Conservation (phyloP, 352 stramenopile species). For the Phytopythium litorale region DNA sequence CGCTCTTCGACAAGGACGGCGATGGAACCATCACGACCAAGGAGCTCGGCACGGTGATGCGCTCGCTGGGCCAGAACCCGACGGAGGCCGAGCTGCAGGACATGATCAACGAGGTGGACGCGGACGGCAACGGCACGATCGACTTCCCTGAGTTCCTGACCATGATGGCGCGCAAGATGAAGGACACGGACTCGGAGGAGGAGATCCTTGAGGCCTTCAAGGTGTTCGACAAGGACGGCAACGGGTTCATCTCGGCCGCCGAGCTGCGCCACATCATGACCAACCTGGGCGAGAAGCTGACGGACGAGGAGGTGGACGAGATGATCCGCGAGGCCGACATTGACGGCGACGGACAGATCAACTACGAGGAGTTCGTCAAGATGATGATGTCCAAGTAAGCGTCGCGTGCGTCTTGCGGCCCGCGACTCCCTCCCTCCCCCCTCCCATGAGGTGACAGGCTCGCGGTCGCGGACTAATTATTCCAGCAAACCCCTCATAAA, state of each 20-base stretch:
- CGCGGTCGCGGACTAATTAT: neutral
- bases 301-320: conserved; percentile 98
- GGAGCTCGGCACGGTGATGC: conserved; percentile 98
- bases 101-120: conserved; percentile 99
- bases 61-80: conserved; percentile 97
- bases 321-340: conserved; percentile 99
- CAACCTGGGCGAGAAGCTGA: conserved; percentile 98
- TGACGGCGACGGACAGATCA: conserved; percentile 98
- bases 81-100: conserved; percentile 97
- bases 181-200: conserved; percentile 98
- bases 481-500: neutral
- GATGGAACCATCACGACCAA: conserved; percentile 99
- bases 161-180: conserved; percentile 99
- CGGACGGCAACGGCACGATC: conserved; percentile 99
- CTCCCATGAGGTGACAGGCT: too few relatives aligned
- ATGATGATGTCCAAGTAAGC: conserved; percentile 99
- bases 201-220: conserved; percentile 99
- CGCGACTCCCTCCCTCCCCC: neutral
- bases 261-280: conserved; percentile 99
- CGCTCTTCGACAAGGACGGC: conserved; percentile 98
- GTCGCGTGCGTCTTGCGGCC: neutral
- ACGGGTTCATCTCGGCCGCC: conserved; percentile 98
- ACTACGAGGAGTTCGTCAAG: conserved; percentile 99
- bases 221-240: conserved; percentile 98
- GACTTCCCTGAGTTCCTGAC: conserved; percentile 99